These are phyloP conservation scores for Fusarium ramigenum DNA, from an alignment of 2,329 filamentous ascomycete genomes.

Conservation along the genomic window DNA sequence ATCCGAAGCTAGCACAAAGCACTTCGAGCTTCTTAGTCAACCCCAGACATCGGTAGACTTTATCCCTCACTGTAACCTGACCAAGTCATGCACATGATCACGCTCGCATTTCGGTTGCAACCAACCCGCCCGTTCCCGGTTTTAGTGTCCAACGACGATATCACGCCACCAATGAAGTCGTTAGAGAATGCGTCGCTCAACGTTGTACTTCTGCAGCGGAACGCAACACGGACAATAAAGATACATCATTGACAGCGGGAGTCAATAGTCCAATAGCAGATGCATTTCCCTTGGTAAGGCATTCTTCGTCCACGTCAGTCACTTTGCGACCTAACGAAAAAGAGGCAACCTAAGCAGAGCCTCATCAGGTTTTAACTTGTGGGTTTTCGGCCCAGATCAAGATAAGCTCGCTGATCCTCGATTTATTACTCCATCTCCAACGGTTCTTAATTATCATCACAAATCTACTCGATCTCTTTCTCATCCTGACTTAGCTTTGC, in stretches of 20 bases:
- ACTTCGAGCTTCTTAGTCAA: neutral
- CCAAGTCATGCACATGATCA: neutral
- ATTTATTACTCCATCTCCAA: neutral
- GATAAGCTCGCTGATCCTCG: neutral
- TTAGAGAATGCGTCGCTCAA: neutral
- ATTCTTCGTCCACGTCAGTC: conserved; percentile 12
- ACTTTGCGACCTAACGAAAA: neutral
- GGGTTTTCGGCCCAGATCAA: neutral
- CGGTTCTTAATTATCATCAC: neutral
- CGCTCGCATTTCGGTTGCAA: neutral
- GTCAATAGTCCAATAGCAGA: neutral
- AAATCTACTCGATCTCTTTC: neutral
- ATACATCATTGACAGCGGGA: neutral
- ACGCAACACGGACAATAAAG: neutral
- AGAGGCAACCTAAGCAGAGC: conserved; percentile 5
- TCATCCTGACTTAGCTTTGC: neutral
- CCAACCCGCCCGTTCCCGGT: neutral
- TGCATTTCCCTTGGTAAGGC: neutral
- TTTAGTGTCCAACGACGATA: neutral
- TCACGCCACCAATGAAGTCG: neutral
- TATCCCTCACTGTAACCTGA: neutral
- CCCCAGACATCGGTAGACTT: neutral
- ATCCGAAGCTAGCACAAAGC: accelerated
- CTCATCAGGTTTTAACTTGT: conserved; percentile 1
- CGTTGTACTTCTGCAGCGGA: neutral